Evolutionary conservation across 106 monocot species (phyloP), one percentile per base, ranked within the genome.

Genomic region (Ottelia alismoides): DNA sequence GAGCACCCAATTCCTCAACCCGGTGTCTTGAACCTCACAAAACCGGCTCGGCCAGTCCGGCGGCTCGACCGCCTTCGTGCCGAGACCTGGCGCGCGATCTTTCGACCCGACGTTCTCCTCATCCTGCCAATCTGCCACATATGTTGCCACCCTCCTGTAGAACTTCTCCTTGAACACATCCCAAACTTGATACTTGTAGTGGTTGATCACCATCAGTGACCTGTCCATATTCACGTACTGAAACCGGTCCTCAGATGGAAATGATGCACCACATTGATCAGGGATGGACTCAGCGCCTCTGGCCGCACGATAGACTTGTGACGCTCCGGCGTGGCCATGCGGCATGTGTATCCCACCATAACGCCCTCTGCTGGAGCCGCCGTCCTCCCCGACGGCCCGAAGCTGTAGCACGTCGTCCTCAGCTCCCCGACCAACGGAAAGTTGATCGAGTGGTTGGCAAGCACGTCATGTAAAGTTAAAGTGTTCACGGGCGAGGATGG

Each of bases 141-240:
- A 98, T 1, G 98, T 90, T 0, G 98, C 98, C 31, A 98, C 98
- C 49, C 98, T 76, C 43, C 98, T 47, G 58, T 90, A 72, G 40
- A 98, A 98, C 79, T 98, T 98, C 70, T 98, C 98, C 70, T 98
- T 98, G 74, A 98, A 98, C 63, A 98, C 85, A 60, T 98, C 98
- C 98, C 98, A 98, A 4, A 72, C 98, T 49, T 98, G 98, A 64
- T 90, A 98, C 70, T 98, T 98, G 63, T 98, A 98, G 62, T 98
- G 98, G 65, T 98, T 98, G 69, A 98, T 90, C 53, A 90, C 78
- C 85, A 98, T 86, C 5, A 53, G 22, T 17, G 67, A 65, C 24
- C 67, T 67, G 17, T 82, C 85, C 57, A 98, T 30, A 52, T 98
- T 83, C 49, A 75, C 82, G 53, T 72, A 90, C 45, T 30, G 55